phyloP scores from a whole-genome alignment of 1,139 yeast species.

The Lodderomyces pseudojiufengensis region DNA sequence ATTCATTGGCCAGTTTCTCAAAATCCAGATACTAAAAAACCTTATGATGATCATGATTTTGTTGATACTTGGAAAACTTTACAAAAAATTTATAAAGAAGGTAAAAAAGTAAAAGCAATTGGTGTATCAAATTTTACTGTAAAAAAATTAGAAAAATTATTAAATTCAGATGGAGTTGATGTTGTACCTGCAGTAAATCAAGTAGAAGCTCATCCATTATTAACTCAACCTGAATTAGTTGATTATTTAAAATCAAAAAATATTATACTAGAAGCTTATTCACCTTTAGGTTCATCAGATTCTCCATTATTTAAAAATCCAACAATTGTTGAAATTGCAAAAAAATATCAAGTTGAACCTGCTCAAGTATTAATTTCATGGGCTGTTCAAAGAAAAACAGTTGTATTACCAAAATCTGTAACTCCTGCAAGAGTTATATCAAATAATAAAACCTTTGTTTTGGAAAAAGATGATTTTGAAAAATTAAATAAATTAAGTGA shows the following conservation, averaged over 20 bases:
- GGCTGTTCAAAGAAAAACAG: conserved; percentile 48
- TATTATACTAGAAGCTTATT: conserved; percentile 52
- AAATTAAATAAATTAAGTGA: conserved; percentile 27
- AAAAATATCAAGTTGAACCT: conserved; percentile 39
- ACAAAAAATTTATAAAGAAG: conserved; percentile 52
- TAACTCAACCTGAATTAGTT: conserved; percentile 49
- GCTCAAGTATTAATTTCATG: conserved; percentile 50
- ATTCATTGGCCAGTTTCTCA: conserved; percentile 83
- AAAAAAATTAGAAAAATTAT: conserved; percentile 40
- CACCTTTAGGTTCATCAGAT: conserved; percentile 56
- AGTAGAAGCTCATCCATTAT: conserved; percentile 56
- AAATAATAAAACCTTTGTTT: conserved; percentile 28
- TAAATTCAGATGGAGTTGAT: conserved; percentile 42
- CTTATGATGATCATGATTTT: conserved; percentile 47
- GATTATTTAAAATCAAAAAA: conserved; percentile 40
- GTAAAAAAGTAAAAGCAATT: conserved; percentile 56
- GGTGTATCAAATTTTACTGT: conserved; percentile 61
- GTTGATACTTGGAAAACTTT: conserved; percentile 67
- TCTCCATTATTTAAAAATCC: conserved; percentile 50
- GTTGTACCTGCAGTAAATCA: conserved; percentile 52
- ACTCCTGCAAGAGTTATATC: conserved; percentile 30
- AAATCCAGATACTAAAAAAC: conserved; percentile 21
- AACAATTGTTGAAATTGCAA: conserved; percentile 36
- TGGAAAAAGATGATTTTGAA: conserved; percentile 31
- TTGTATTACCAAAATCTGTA: conserved; percentile 54